phyloP scores from a whole-genome alignment of 192 early-diverging fungal species.

The Chytriomyces confervae region DNA sequence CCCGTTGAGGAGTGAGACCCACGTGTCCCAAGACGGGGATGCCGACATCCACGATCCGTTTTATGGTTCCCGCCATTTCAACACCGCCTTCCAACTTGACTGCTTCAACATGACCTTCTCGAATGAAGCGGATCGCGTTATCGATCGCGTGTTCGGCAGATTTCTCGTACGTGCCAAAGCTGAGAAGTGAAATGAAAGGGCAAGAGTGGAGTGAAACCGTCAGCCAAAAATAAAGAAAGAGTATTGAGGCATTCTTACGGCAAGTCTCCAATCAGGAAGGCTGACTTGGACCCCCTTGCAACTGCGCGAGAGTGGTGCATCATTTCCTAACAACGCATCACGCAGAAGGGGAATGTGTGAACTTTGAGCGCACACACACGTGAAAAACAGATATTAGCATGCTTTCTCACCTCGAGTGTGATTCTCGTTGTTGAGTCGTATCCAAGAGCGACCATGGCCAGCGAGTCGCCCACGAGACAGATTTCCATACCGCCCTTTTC shows the following conservation, averaged over 20 bases:
- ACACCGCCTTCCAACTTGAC: constrained; percentile 96
- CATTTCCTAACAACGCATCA: constrained; percentile 74
- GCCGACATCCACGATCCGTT: constrained; percentile 80
- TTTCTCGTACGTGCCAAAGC: constrained; percentile 84
- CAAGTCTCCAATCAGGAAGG: constrained; percentile 89
- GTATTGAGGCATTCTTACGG: constrained; percentile 62
- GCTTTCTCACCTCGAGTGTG: constrained; percentile 77
- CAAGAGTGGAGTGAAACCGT: too few relatives aligned
- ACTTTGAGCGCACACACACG: not conserved
- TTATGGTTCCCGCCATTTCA: constrained; percentile 80
- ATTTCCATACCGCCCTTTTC: constrained; percentile 88
- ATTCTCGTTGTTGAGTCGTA: constrained; percentile 82
- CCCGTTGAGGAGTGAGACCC: constrained; percentile 94
- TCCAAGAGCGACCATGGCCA: constrained; percentile 97
- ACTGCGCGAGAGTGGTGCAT: constrained; percentile 92
- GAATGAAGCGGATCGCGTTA: constrained; percentile 80
- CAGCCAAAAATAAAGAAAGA: not conserved
- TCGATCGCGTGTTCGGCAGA: constrained; percentile 75
- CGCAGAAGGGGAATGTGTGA: constrained; percentile 6
- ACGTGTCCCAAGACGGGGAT: constrained; percentile 95
- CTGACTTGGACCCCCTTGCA: constrained; percentile 73
- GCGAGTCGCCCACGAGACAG: constrained; percentile 90
- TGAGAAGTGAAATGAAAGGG: not conserved
- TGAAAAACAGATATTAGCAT: constrained; percentile 8
- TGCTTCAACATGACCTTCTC: constrained; percentile 90